These are phyloP conservation scores for Fusarium compactum DNA, from an alignment of 2,329 filamentous ascomycete species.

Conservation along the genomic window DNA sequence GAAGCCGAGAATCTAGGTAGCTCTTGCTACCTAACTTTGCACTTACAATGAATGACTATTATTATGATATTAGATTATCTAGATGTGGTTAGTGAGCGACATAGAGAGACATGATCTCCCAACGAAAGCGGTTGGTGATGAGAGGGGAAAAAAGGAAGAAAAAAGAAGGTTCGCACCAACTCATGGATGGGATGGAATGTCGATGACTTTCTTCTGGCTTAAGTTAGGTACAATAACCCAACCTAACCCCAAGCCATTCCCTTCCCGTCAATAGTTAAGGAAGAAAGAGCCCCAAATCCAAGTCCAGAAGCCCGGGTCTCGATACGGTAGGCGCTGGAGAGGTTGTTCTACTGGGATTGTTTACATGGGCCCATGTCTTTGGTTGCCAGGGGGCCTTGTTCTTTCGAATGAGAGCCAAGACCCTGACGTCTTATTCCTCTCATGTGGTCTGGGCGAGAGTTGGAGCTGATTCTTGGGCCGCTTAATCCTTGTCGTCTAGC, in stretches of 20 bases:
- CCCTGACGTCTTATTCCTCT: constrained; percentile 31
- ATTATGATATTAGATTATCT: not conserved
- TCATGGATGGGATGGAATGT: constrained; percentile 37
- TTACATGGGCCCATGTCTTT: constrained; percentile 32
- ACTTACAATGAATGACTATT: constrained; percentile 34
- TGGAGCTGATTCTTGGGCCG: constrained; percentile 25
- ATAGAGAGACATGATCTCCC: constrained; percentile 12
- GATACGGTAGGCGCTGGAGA: constrained; percentile 19
- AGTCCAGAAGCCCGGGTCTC: not conserved
- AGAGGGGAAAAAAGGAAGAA: constrained; percentile 5
- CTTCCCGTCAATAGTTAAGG: constrained; percentile 20
- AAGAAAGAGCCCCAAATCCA: constrained; percentile 10
- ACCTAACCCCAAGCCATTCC: constrained; percentile 24
- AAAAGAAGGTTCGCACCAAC: constrained; percentile 29
- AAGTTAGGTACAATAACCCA: not conserved
- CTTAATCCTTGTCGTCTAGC: constrained; percentile 26
- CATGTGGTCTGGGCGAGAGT: constrained; percentile 10
- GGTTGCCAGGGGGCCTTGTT: constrained; percentile 38
- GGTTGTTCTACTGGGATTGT: constrained; percentile 40
- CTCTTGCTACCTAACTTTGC: not conserved
- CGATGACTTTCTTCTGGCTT: constrained; percentile 18
- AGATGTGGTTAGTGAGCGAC: constrained; percentile 27
- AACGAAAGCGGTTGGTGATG: constrained; percentile 28
- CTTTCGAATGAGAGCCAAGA: constrained; percentile 37
- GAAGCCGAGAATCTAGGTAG: constrained; percentile 6